A percentile compares a stretch with the other conserved stretches of the same genome.
phyloP scores from a whole-genome alignment of 352 stramenopile species.

The Sclerospora graminicola region DNA sequence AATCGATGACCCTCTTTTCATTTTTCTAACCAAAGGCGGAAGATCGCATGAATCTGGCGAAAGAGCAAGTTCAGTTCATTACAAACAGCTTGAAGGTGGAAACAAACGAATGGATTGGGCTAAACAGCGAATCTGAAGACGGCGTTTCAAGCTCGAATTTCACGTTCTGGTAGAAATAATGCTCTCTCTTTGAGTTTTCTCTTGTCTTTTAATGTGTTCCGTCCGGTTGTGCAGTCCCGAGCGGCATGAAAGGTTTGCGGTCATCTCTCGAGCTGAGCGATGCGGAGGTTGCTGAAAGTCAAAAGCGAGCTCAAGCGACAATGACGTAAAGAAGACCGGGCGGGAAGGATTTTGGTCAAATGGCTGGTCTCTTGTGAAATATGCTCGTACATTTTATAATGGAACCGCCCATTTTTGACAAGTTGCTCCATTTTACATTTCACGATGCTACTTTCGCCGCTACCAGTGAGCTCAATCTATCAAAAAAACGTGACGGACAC shows the following conservation, averaged over 20 bases:
- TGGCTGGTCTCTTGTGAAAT: constrained; percentile 63
- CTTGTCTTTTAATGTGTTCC: constrained; percentile 2
- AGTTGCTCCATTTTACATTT: constrained; percentile 14
- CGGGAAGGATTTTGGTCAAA: constrained; percentile 55
- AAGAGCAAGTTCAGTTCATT: constrained; percentile 84
- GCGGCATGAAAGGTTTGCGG: constrained; percentile 58
- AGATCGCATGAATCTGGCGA: constrained; percentile 79
- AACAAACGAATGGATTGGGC: constrained; percentile 77
- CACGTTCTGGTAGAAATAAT: constrained; percentile 49
- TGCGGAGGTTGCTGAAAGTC: constrained; percentile 47
- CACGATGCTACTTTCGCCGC: constrained; percentile 3
- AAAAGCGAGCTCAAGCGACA: constrained; percentile 27
- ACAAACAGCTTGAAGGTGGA: constrained; percentile 80
- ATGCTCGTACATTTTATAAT: constrained; percentile 1
- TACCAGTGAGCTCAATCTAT: constrained; percentile 1
- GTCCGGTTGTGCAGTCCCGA: constrained; percentile 33
- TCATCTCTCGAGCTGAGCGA: constrained; percentile 48
- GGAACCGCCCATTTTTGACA: constrained; percentile 4
- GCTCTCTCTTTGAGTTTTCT: not conserved
- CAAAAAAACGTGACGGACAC: constrained; percentile 1
- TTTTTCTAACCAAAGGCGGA: constrained; percentile 67
- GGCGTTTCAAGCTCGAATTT: constrained; percentile 72
- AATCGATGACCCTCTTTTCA: not conserved
- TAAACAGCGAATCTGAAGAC: constrained; percentile 73
- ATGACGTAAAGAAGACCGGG: constrained; percentile 63